Conservation (phyloP, 345 rosid species). For the Iberis pinnata region DNA sequence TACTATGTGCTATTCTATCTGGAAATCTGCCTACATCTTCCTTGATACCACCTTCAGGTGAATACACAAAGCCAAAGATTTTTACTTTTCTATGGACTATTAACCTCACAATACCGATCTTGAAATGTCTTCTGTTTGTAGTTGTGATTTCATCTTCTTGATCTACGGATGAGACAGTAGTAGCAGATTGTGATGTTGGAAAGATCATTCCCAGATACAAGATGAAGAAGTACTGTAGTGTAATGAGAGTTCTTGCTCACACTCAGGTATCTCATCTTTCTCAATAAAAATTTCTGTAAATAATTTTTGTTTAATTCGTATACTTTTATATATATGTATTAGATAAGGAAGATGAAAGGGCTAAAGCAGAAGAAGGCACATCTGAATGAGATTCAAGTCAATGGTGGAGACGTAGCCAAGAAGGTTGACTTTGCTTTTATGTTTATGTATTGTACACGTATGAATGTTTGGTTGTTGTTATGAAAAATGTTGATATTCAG, state of each 20-base stretch:
- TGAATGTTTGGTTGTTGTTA: too few species aligned
- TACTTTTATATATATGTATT: too few species aligned
- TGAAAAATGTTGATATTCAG: too few species aligned
- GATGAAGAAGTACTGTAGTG: conserved; percentile 66
- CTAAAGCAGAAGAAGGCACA: conserved; percentile 88
- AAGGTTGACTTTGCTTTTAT: conserved; percentile 80
- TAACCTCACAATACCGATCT: conserved; percentile 2
- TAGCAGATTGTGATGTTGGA: conserved; percentile 90
- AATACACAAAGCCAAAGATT: conserved; percentile 6
- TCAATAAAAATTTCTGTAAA: too few species aligned
- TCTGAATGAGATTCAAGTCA: not conserved
- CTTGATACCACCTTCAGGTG: conserved; percentile 59
- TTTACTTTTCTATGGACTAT: conserved; percentile 2
- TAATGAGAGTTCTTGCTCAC: conserved; percentile 73
- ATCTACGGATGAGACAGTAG: conserved; percentile 92
- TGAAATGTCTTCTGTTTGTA: conserved; percentile 33
- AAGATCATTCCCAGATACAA: too few species aligned
- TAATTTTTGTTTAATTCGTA: too few species aligned
- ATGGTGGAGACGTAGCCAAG: conserved; percentile 74
- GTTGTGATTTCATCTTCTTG: conserved; percentile 80
- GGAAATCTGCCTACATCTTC: conserved; percentile 53
- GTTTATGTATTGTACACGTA: too few species aligned
- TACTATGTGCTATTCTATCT: conserved; percentile 57
- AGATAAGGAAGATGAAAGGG: conserved; percentile 86
- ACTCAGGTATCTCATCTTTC: too few species aligned